A percentile compares a stretch with the other conserved stretches of the same genome.
Evolutionary conservation across 371 early-diverging fungal genomes (phyloP).

Genomic region (Rhizopus sp.): DNA sequence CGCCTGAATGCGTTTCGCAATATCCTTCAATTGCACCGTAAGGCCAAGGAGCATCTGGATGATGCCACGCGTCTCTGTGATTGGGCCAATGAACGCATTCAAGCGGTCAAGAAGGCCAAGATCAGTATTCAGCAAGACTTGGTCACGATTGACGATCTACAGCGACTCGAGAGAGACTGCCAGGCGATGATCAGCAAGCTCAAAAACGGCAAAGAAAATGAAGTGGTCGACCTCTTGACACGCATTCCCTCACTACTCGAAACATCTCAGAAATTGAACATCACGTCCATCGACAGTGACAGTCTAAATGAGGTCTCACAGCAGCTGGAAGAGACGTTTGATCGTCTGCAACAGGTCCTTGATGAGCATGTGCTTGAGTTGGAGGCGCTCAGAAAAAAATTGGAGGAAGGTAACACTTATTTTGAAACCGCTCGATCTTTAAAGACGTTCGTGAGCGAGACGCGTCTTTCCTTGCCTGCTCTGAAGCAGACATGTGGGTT

Average conservation of each 20-base stretch:
- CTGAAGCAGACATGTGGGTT: conserved; percentile 47
- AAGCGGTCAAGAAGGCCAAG: conserved; percentile 25
- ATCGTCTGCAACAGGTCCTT: conserved; percentile 31
- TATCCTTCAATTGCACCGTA: conserved; percentile 32
- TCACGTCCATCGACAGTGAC: conserved; percentile 22
- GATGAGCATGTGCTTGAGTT: conserved; percentile 32
- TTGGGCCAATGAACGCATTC: conserved; percentile 45
- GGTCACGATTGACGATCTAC: conserved; percentile 33
- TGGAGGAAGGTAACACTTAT: conserved; percentile 44
- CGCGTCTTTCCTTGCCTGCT: conserved; percentile 37
- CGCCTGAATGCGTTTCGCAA: conserved; percentile 31
- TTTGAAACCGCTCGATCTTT: conserved; percentile 30
- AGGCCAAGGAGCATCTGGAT: conserved; percentile 35
- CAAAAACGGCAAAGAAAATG: conserved; percentile 37
- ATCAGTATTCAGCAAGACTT: conserved; percentile 22
- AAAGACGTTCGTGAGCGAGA: conserved; percentile 27
- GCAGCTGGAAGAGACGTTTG: conserved; percentile 34
- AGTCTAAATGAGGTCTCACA: conserved; percentile 26
- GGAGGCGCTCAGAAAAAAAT: conserved; percentile 27
- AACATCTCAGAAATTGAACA: conserved; percentile 15
- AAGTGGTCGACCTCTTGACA: conserved; percentile 38
- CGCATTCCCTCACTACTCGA: conserved; percentile 35
- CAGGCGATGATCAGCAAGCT: conserved; percentile 22
- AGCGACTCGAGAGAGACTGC: conserved; percentile 32
- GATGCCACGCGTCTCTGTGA: conserved; percentile 36